These are phyloP conservation scores for Osmanthus fragrans DNA, from an alignment of 257 asterid genomes.

Conservation along the genomic window DNA sequence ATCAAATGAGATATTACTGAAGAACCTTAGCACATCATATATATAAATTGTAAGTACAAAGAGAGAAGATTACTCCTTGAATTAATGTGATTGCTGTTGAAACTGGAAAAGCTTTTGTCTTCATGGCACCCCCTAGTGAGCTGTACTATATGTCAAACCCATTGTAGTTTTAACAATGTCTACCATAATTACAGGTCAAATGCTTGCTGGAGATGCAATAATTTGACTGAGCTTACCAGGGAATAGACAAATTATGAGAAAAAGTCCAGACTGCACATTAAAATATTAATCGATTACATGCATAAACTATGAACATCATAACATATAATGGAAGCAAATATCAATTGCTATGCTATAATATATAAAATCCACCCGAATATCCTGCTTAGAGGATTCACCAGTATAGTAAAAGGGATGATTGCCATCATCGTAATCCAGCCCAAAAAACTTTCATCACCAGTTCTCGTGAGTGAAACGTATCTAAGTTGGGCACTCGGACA, in stretches of 20 bases:
- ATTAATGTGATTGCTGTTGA: slow-evolving; percentile 29
- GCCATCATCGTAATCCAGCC: slow-evolving; percentile 86
- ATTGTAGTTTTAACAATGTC: slow-evolving; percentile 20
- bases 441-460: slow-evolving; percentile 22
- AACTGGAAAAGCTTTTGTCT: slow-evolving; percentile 32
- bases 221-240: neutral
- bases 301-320: neutral
- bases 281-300: neutral
- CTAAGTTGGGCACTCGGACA: slow-evolving; percentile 9
- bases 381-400: slow-evolving; percentile 77
- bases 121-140: slow-evolving; percentile 13
- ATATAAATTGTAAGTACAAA: slow-evolving; percentile 30
- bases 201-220: slow-evolving; percentile 25
- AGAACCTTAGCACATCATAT: slow-evolving; percentile 29
- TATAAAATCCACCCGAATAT: slow-evolving; percentile 60
- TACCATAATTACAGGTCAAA: slow-evolving; percentile 24
- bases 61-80: slow-evolving; percentile 30
- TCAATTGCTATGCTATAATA: neutral
- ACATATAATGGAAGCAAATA: slow-evolving; percentile 10
- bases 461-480: slow-evolving; percentile 15
- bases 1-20: slow-evolving; percentile 20
- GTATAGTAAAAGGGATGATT: slow-evolving; percentile 82
- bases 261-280: neutral
- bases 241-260: neutral
- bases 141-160: slow-evolving; percentile 26